These are phyloP conservation scores for Dictyostelium intermedium DNA, from an alignment of 78 protist species.

Conservation along the genomic window DNA sequence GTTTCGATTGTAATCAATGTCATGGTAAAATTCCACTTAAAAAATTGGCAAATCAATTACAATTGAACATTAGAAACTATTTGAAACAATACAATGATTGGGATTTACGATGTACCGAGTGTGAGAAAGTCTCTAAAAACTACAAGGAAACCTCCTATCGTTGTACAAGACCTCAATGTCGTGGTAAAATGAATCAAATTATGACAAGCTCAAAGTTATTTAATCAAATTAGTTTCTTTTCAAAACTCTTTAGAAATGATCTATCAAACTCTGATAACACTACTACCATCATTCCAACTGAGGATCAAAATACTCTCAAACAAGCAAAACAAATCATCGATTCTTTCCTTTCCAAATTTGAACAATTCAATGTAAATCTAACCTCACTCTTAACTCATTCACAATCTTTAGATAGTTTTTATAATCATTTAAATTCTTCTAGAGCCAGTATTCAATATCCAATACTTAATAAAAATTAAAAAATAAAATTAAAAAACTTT, in stretches of 20 bases:
- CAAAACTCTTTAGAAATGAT: background rate
- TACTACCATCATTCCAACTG: background rate
- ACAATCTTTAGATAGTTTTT: background rate
- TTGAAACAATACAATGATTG: constrained; percentile 29
- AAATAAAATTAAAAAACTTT: background rate
- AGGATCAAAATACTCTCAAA: constrained; percentile 3
- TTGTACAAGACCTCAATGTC: constrained; percentile 3
- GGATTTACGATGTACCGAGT: constrained; percentile 28
- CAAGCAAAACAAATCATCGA: background rate
- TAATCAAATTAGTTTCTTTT: constrained; percentile 16
- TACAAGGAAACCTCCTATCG: background rate
- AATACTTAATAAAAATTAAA: background rate
- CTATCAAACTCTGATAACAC: background rate
- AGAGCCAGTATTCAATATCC: background rate
- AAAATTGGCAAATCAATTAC: constrained; percentile 10
- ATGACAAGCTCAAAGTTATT: background rate
- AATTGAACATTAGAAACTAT: background rate
- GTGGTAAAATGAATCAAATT: constrained; percentile 19
- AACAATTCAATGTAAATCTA: background rate
- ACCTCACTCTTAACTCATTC: background rate
- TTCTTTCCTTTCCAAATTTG: constrained; percentile 1
- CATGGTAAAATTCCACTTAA: background rate
- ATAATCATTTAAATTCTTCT: background rate
- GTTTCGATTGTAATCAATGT: constrained; percentile 9
- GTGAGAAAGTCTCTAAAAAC: constrained; percentile 10